Percentiles rank a stretch among this genome's conserved stretches.
phyloP scores from a whole-genome alignment of 202 grass and related monocot species.

The Carex sylvatica region DNA sequence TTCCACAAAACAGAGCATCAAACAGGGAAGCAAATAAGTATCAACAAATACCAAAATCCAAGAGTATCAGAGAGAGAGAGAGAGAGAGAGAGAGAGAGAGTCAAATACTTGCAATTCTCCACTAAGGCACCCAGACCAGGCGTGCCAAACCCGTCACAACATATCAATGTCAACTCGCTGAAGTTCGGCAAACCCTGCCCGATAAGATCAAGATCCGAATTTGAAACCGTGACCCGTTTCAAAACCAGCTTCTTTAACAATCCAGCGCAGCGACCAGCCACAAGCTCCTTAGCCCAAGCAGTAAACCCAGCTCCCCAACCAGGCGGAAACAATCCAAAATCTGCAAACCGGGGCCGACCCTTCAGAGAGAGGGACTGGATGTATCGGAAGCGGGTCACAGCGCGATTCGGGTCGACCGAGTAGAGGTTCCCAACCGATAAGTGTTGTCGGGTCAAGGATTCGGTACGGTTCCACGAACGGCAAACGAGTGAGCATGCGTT shows the following conservation, averaged over 20 bases:
- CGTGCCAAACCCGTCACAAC: conserved; percentile 87
- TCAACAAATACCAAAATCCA: not conserved
- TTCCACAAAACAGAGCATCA: not conserved
- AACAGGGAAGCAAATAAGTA: not conserved
- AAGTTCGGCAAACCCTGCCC: conserved; percentile 42
- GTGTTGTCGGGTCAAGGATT: conserved; percentile 57
- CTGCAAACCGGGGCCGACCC: conserved; percentile 71
- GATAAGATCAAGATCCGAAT: conserved; percentile 70
- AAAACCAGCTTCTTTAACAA: conserved; percentile 15
- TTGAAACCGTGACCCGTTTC: conserved; percentile 72
- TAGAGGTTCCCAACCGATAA: conserved; percentile 78
- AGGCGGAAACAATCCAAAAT: conserved; percentile 70
- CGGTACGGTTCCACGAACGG: conserved; percentile 73
- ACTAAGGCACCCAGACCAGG: conserved; percentile 58
- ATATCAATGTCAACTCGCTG: conserved; percentile 59
- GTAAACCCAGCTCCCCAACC: conserved; percentile 72
- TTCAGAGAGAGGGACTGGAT: conserved; percentile 69
- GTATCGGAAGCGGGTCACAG: conserved; percentile 53
- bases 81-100: too few relatives aligned
- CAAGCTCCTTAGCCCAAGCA: conserved; percentile 58
- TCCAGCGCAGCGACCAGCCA: not conserved
- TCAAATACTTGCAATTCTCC: conserved; percentile 66
- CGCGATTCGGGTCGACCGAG: conserved; percentile 50
- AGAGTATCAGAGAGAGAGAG: not conserved
- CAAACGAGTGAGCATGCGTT: conserved; percentile 70